These are phyloP conservation scores for Royoungia palumana DNA, from an alignment of 768 basidiomycete genomes.

Conservation along the genomic window DNA sequence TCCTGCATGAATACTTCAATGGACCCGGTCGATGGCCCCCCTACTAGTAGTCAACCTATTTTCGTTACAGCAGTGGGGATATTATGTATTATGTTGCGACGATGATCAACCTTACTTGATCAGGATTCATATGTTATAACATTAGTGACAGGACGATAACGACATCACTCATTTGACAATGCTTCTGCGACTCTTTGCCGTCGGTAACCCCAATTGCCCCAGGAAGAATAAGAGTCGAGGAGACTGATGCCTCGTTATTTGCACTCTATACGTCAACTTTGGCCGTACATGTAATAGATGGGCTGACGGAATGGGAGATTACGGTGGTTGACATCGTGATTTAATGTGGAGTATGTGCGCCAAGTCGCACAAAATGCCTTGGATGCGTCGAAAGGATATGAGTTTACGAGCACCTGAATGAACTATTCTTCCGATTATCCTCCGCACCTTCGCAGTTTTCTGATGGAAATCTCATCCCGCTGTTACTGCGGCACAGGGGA, in stretches of 20 bases:
- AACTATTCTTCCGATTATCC: slow-evolving; percentile 9
- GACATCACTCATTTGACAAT: slow-evolving; percentile 80
- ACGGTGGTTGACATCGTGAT: slow-evolving; percentile 88
- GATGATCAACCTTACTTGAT: slow-evolving; percentile 98
- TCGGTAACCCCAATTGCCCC: neutral
- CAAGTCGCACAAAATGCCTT: slow-evolving; percentile 69
- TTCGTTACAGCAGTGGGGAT: neutral
- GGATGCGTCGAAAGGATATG: slow-evolving; percentile 92
- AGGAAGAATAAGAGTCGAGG: neutral
- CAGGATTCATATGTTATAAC: slow-evolving; percentile 97
- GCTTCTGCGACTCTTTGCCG: slow-evolving; percentile 7
- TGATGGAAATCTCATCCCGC: slow-evolving; percentile 12
- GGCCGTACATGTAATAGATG: slow-evolving; percentile 66
- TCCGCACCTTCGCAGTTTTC: slow-evolving; percentile 16
- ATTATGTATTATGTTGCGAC: slow-evolving; percentile 82
- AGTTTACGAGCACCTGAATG: slow-evolving; percentile 41
- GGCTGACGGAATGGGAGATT: slow-evolving; percentile 80
- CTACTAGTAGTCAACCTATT: too few species aligned
- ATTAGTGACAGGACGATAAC: slow-evolving; percentile 94
- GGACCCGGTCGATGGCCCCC: too few species aligned
- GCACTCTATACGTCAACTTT: slow-evolving; percentile 14
- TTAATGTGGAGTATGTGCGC: slow-evolving; percentile 98
- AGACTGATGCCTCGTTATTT: neutral
- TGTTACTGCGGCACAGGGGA: slow-evolving; percentile 3
- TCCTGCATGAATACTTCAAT: too few species aligned